Percentiles rank a stretch among this genome's conserved stretches.
These are phyloP conservation scores for Lodderomyces elongisporus DNA, from an alignment of 1,139 yeast species.

Conservation along the genomic window DNA sequence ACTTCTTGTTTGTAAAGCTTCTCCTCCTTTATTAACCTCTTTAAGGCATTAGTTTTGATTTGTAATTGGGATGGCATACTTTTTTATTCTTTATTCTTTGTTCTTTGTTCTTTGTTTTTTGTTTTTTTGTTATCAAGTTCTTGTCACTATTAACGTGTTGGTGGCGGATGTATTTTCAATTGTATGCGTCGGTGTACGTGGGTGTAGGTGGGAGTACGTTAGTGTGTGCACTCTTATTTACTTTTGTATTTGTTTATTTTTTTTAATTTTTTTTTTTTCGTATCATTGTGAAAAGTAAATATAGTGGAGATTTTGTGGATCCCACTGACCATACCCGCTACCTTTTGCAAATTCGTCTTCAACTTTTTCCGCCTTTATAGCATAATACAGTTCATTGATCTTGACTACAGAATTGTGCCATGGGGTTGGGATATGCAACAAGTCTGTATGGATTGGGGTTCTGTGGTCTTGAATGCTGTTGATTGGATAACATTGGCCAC, in stretches of 20 bases:
- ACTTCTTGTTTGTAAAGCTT: slow-evolving; percentile 59
- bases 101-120: neutral
- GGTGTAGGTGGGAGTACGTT: too few relatives aligned
- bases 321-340: slow-evolving; percentile 23
- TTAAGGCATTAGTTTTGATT: slow-evolving; percentile 71
- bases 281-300: slow-evolving; percentile 10
- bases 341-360: slow-evolving; percentile 21
- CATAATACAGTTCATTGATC: slow-evolving; percentile 23
- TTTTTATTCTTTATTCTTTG: neutral
- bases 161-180: neutral
- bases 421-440: slow-evolving; percentile 61
- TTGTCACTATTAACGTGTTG: slow-evolving; percentile 17
- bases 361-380: slow-evolving; percentile 26
- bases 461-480: slow-evolving; percentile 25
- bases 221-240: too few relatives aligned
- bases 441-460: slow-evolving; percentile 36
- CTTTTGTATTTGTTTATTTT: neutral
- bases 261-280: neutral
- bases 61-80: slow-evolving; percentile 59
- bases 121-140: slow-evolving; percentile 49
- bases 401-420: slow-evolving; percentile 58
- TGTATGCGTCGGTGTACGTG: too few relatives aligned
- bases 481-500: slow-evolving; percentile 34
- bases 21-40: slow-evolving; percentile 71
- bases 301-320: slow-evolving; percentile 13